phyloP scores from a whole-genome alignment of 2,329 filamentous ascomycete genomes.

The Fusarium xylarioides region DNA sequence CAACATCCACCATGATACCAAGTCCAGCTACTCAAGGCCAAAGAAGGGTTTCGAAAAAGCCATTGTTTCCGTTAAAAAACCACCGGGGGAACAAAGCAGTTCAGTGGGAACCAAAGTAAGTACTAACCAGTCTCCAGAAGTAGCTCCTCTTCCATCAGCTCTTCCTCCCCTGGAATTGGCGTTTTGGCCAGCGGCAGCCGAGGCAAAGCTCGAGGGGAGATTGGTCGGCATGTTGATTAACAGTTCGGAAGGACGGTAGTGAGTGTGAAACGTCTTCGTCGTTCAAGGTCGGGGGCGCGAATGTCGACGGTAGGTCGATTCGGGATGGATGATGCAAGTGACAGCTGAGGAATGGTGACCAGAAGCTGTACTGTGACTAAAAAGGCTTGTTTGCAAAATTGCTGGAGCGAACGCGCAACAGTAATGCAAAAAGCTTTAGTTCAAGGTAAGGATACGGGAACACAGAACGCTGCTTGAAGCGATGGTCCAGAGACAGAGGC shows the following conservation, averaged over 20 bases:
- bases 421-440: conserved; percentile 28
- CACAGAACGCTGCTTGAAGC: conserved; percentile 39
- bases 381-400: conserved; percentile 25
- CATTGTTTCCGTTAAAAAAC: neutral
- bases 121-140: conserved; percentile 78
- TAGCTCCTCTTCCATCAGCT: conserved; percentile 63
- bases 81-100: conserved; percentile 10
- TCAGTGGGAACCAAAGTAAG: conserved; percentile 11
- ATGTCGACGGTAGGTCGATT: conserved; percentile 26
- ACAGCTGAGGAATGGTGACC: conserved; percentile 19
- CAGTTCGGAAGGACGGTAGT: conserved; percentile 28
- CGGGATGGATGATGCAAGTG: conserved; percentile 19
- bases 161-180: conserved; percentile 67
- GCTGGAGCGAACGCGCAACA: conserved; percentile 23
- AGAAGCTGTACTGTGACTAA: conserved; percentile 24
- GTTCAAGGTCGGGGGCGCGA: conserved; percentile 34
- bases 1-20: conserved; percentile 23
- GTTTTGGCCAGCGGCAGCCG: conserved; percentile 80
- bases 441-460: conserved; percentile 30
- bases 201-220: conserved; percentile 85
- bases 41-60: neutral
- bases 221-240: conserved; percentile 70
- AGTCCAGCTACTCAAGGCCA: conserved; percentile 3
- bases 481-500: conserved; percentile 32
- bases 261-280: conserved; percentile 33